Percentiles rank a stretch among this genome's conserved stretches.
phyloP scores from a whole-genome alignment of 768 basidiomycete species.

The Suillus americanus region DNA sequence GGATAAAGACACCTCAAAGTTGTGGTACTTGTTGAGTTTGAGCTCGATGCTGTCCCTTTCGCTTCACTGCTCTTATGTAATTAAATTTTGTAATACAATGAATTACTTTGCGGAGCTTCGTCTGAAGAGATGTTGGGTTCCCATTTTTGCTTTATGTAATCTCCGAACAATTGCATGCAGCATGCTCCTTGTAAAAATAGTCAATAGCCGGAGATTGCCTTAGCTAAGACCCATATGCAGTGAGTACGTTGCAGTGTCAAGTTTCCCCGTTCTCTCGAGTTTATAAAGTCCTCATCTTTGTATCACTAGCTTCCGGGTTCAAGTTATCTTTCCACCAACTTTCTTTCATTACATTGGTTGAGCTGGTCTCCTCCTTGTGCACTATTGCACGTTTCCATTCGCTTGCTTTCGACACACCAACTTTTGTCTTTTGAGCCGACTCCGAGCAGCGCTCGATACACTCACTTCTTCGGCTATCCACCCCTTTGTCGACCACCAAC shows the following conservation, averaged over 20 bases:
- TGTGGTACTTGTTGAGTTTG: background rate
- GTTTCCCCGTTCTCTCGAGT: background rate
- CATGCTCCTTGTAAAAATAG: background rate
- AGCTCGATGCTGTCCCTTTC: background rate
- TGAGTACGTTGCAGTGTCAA: background rate
- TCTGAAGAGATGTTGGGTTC: slow-evolving; percentile 1
- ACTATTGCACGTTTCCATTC: slow-evolving; percentile 25
- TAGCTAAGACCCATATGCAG: slow-evolving; percentile 7
- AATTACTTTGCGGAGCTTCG: background rate
- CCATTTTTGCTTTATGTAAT: background rate
- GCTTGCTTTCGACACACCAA: slow-evolving; percentile 20
- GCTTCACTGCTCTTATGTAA: background rate
- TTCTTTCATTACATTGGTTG: slow-evolving; percentile 13
- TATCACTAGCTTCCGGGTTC: slow-evolving; percentile 12
- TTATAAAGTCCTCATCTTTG: slow-evolving; percentile 14
- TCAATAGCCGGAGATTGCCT: slow-evolving; percentile 10
- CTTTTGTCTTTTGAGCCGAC: slow-evolving; percentile 18
- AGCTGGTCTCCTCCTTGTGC: slow-evolving; percentile 36
- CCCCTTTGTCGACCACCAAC: background rate
- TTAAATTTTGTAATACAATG: background rate
- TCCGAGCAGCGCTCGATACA: slow-evolving; percentile 17
- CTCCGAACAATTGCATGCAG: background rate
- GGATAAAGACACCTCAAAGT: background rate
- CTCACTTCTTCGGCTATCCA: slow-evolving; percentile 6
- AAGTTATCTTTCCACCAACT: background rate